Conservation (phyloP, 2,329 filamentous ascomycete species). For the Botrytis porri region DNA sequence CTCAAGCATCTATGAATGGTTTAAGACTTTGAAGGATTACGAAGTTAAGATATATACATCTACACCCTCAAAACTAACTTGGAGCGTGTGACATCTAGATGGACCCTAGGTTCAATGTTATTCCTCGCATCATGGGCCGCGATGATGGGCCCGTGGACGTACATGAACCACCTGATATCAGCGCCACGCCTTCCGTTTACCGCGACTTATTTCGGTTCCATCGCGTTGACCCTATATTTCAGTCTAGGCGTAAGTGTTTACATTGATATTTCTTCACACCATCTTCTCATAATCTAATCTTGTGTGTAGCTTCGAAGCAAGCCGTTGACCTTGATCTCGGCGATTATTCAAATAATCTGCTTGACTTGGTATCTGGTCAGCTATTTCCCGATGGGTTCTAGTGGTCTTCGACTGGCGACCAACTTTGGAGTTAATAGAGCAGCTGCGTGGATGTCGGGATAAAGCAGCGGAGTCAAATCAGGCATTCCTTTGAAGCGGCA, state of each 20-base stretch:
- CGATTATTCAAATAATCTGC: slow-evolving; percentile 77
- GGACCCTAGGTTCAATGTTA: slow-evolving; percentile 87
- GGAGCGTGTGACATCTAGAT: slow-evolving; percentile 56
- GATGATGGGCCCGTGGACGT: slow-evolving; percentile 85
- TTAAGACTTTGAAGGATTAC: slow-evolving; percentile 6
- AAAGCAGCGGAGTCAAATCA: slow-evolving; percentile 20
- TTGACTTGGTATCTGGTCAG: slow-evolving; percentile 92
- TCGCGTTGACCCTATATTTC: slow-evolving; percentile 86
- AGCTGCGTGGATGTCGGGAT: slow-evolving; percentile 83
- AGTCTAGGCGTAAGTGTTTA: slow-evolving; percentile 75
- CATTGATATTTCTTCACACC: neutral
- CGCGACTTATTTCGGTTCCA: slow-evolving; percentile 90
- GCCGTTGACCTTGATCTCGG: slow-evolving; percentile 78
- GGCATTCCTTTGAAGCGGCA: neutral
- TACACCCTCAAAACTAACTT: slow-evolving; percentile 30
- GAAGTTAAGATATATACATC: slow-evolving; percentile 25
- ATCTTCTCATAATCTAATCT: slow-evolving; percentile 24
- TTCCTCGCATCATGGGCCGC: slow-evolving; percentile 92
- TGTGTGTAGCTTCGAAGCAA: slow-evolving; percentile 72
- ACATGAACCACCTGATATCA: slow-evolving; percentile 80
- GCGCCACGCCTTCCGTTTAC: slow-evolving; percentile 86
- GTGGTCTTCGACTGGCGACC: slow-evolving; percentile 80
- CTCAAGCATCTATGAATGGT: neutral
- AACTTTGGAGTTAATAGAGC: slow-evolving; percentile 82
- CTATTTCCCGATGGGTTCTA: slow-evolving; percentile 96